Conservation (phyloP, 2,329 filamentous ascomycete species). For the Colletotrichum aenigma region DNA sequence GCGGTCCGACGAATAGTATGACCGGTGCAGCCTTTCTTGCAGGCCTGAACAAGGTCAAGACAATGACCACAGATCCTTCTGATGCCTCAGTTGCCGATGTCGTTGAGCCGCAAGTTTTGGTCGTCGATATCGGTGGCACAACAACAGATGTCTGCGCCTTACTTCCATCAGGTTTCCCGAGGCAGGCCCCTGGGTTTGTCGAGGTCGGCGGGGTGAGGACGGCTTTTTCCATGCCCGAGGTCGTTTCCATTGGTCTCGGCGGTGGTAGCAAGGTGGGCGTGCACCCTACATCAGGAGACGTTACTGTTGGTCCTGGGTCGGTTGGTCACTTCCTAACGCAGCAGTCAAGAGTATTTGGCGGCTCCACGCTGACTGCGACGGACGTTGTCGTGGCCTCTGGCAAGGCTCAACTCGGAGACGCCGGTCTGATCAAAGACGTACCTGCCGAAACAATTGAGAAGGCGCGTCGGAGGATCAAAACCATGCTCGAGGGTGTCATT, state of each 20-base stretch:
- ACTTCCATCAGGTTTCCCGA: constrained; percentile 62
- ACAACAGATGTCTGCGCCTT: constrained; percentile 65
- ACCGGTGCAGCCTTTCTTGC: constrained; percentile 58
- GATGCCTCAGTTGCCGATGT: not conserved
- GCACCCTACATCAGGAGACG: constrained; percentile 5
- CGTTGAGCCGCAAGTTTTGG: constrained; percentile 40
- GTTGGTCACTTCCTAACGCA: constrained; percentile 55
- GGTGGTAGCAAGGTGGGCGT: constrained; percentile 48
- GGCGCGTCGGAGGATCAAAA: constrained; percentile 41
- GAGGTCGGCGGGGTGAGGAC: constrained; percentile 63
- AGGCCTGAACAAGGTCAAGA: constrained; percentile 40
- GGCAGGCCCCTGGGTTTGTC: constrained; percentile 62
- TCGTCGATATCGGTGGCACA: constrained; percentile 65
- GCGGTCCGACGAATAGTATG: constrained; percentile 59
- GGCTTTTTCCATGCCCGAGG: constrained; percentile 62
- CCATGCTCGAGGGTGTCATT: constrained; percentile 53
- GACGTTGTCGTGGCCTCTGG: constrained; percentile 51
- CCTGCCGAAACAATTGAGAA: constrained; percentile 22
- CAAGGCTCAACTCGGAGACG: constrained; percentile 33
- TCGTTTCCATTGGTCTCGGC: constrained; percentile 60
- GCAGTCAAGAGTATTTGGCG: constrained; percentile 58
- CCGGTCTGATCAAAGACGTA: constrained; percentile 29
- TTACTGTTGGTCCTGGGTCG: constrained; percentile 59
- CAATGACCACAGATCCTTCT: not conserved
- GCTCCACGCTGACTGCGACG: constrained; percentile 54